Percentiles rank a stretch among this genome's conserved stretches.
These are phyloP conservation scores for Diaporthe velutina DNA, from an alignment of 2,329 filamentous ascomycete species.

Conservation along the genomic window DNA sequence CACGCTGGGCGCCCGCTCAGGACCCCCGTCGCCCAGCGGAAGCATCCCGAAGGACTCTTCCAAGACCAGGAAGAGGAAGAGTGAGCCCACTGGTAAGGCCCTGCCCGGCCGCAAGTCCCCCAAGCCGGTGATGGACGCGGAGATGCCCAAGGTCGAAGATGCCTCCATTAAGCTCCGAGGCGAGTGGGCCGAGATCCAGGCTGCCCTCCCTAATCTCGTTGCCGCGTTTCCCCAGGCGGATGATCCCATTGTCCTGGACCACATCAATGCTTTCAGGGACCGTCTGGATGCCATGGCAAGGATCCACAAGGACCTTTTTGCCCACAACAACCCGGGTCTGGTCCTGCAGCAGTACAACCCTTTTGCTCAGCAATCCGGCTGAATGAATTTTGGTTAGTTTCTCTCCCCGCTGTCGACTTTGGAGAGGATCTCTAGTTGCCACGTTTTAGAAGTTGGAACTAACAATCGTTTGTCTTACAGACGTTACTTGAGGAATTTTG, in stretches of 20 bases:
- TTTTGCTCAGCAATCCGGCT: slow-evolving; percentile 53
- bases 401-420: neutral
- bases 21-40: slow-evolving; percentile 42
- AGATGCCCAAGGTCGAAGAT: slow-evolving; percentile 51
- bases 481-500: neutral
- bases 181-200: slow-evolving; percentile 73
- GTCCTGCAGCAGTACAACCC: slow-evolving; percentile 51
- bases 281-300: slow-evolving; percentile 66
- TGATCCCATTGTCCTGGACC: slow-evolving; percentile 65
- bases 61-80: slow-evolving; percentile 72
- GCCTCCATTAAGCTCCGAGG: slow-evolving; percentile 59
- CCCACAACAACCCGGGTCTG: slow-evolving; percentile 48
- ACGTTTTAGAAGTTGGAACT: neutral
- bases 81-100: slow-evolving; percentile 58
- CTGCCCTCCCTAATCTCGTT: slow-evolving; percentile 72
- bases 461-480: neutral
- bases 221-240: slow-evolving; percentile 62
- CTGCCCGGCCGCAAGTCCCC: slow-evolving; percentile 63
- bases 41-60: slow-evolving; percentile 50
- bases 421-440: neutral
- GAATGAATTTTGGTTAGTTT: slow-evolving; percentile 49
- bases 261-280: slow-evolving; percentile 64
- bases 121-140: slow-evolving; percentile 46
- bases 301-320: slow-evolving; percentile 57
- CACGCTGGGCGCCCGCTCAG: slow-evolving; percentile 45